Conservation (phyloP, 2,329 filamentous ascomycete species). For the Curvularia hawaiiensis region DNA sequence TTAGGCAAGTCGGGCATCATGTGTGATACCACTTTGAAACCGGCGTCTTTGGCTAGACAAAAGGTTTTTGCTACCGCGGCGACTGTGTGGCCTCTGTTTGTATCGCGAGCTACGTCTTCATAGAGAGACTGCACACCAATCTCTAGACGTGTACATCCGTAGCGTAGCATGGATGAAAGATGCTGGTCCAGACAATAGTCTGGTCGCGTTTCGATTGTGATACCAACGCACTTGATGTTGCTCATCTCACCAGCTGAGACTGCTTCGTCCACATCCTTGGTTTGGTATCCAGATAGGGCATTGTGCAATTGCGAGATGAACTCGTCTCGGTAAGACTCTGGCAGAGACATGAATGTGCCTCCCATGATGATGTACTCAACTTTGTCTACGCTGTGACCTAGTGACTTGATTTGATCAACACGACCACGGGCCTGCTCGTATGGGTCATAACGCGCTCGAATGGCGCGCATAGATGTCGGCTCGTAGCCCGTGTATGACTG, state of each 20-base stretch:
- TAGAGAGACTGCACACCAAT: constrained; percentile 96
- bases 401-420: constrained; percentile 93
- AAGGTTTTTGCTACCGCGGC: constrained; percentile 96
- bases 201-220: constrained; percentile 96
- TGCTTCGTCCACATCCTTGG: constrained; percentile 91
- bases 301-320: constrained; percentile 98
- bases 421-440: constrained; percentile 96
- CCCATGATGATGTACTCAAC: constrained; percentile 99
- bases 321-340: constrained; percentile 85
- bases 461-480: constrained; percentile 97
- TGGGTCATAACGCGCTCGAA: constrained; percentile 94
- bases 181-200: constrained; percentile 98
- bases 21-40: constrained; percentile 98
- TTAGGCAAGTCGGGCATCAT: constrained; percentile 99
- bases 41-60: constrained; percentile 94
- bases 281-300: constrained; percentile 93
- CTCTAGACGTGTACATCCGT: constrained; percentile 93
- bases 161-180: constrained; percentile 93
- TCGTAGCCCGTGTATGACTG: constrained; percentile 99
- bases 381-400: constrained; percentile 97
- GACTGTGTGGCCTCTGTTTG: constrained; percentile 95
- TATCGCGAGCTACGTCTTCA: constrained; percentile 97
- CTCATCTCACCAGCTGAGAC: constrained; percentile 95
- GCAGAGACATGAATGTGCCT: constrained; percentile 96
- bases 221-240: constrained; percentile 96